phyloP scores from a whole-genome alignment of 1,284 basidiomycete species.

The Cryptococcus sp. region DNA sequence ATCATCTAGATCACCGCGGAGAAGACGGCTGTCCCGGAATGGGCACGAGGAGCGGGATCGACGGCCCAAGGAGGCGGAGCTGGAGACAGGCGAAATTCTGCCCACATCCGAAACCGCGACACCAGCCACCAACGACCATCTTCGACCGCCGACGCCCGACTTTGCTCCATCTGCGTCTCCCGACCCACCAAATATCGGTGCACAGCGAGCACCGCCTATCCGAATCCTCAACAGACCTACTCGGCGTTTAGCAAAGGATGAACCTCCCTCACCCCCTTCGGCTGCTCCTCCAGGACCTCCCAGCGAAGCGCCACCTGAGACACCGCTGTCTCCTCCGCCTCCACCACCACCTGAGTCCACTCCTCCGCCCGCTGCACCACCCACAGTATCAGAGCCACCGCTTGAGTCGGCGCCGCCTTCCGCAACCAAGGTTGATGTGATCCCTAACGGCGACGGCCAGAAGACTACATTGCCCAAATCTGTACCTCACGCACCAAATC shows the following conservation, averaged over 20 bases:
- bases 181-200: background rate
- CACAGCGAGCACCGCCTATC: constrained; percentile 6
- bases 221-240: constrained; percentile 15
- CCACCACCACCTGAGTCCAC: constrained; percentile 33
- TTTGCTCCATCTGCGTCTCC: constrained; percentile 6
- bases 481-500: constrained; percentile 49
- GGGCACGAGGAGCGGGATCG: background rate
- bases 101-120: background rate
- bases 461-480: constrained; percentile 20
- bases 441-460: constrained; percentile 28
- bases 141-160: background rate
- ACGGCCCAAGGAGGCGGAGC: background rate
- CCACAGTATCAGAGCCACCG: constrained; percentile 41
- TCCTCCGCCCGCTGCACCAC: constrained; percentile 37
- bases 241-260: background rate
- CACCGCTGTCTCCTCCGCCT: constrained; percentile 11
- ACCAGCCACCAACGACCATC: background rate
- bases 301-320: constrained; percentile 7
- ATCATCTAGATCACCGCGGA: background rate
- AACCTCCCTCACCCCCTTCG: background rate
- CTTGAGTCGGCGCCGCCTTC: constrained; percentile 33
- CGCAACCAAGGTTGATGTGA: constrained; percentile 9
- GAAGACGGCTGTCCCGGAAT: background rate
- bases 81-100: constrained; percentile 4
- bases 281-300: background rate